Evolutionary conservation across 2,329 filamentous ascomycete genomes (phyloP), one percentile per base, ranked within the genome.

Genomic region (Colletotrichum sp.): DNA sequence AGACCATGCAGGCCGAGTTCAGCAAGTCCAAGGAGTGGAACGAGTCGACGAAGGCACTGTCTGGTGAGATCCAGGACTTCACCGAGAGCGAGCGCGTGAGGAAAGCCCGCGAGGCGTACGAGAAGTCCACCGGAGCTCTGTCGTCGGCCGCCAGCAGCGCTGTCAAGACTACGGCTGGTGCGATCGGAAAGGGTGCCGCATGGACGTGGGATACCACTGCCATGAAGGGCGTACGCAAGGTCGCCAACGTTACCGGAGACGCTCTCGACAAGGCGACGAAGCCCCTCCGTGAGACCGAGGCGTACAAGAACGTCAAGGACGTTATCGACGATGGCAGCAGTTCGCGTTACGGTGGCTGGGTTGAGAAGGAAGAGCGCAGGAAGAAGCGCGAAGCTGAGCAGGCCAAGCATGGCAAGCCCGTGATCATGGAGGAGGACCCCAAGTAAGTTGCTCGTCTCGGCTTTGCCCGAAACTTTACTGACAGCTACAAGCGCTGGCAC

Each of bases 1-100:
- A 99, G 83, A 99, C 97, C n/a, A 92, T 99, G 86, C 92, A 95
- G 84, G 91, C 90, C 73, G 97, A 99, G 86, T 98, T 99, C 87
- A 96, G 98, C 85, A 94, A 95, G 68, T 99, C 96, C 18, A 98
- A 99, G 83, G 97, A 99, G 85, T 99, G 97, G 97, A 98, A 99
- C 82, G 97, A 99, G 83, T 98, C 95, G 59, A 99, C 96, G 57
- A 99, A 99, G 88, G 95, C 97, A 79, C 91, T 99, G 57, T 94
- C 95, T 21, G 95, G 95, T 65, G 95, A 94, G 7, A 95, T 96
- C 21, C 94, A 98, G 82, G 93, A 98, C 81, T 97, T 99, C 82
- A 93, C 93, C 36, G 96, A 99, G 86, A 98, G 96, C 82, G 96
- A 98, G 82, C 94, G 94, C 21, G 95, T 99, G 18, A 94, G 95